Evolutionary conservation across 257 asterid genomes (phyloP).

Genomic region (Knoxia roxburghii): DNA sequence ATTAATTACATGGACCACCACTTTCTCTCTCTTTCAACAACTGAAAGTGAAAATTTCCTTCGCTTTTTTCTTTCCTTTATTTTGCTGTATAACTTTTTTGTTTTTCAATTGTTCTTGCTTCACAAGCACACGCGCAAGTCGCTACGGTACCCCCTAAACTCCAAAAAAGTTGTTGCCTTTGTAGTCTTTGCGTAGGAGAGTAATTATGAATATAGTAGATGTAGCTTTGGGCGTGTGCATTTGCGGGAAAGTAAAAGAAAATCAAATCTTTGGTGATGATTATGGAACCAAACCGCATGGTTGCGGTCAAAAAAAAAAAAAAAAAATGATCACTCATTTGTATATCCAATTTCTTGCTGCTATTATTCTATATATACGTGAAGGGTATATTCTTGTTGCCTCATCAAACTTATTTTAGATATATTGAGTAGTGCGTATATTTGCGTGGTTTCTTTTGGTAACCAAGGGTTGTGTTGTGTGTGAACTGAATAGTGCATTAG

Average conservation of each 20-base stretch:
- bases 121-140: slow-evolving; percentile 18
- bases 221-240: slow-evolving; percentile 15
- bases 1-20: not conserved
- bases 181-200: too few relatives aligned
- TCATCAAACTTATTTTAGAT: slow-evolving; percentile 1
- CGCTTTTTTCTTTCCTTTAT: not conserved
- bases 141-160: slow-evolving; percentile 15
- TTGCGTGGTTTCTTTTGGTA: slow-evolving; percentile 7
- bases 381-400: slow-evolving; percentile 1
- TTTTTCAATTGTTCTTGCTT: slow-evolving; percentile 15
- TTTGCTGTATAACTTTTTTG: not conserved
- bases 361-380: not conserved
- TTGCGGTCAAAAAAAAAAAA: not conserved
- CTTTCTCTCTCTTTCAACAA: slow-evolving; percentile 3
- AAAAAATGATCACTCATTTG: not conserved
- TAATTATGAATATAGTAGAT: not conserved
- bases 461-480: not conserved
- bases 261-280: slow-evolving; percentile 18
- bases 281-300: slow-evolving; percentile 15
- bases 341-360: not conserved
- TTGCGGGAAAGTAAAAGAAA: slow-evolving; percentile 11
- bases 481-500: slow-evolving; percentile 12
- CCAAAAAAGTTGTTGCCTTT: not conserved
- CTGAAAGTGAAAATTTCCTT: too few relatives aligned
- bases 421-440: not conserved